Conservation (phyloP, 805 yeast species). For the Metschnikowia peoriensis region DNA sequence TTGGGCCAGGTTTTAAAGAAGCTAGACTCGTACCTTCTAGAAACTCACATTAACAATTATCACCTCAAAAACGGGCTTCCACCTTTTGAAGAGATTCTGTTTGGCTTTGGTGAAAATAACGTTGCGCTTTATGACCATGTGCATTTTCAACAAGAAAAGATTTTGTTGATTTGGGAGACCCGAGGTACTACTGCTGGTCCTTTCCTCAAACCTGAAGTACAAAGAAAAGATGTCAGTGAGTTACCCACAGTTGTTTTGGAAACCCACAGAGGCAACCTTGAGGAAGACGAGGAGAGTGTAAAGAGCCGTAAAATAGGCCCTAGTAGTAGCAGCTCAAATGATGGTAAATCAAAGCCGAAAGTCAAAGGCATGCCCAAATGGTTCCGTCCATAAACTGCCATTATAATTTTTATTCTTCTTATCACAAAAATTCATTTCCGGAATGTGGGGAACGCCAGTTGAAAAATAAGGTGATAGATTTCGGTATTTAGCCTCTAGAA, state of each 20-base stretch:
- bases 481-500: too few relatives aligned
- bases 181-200: constrained; percentile 23
- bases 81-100: constrained; percentile 31
- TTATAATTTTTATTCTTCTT: too few relatives aligned
- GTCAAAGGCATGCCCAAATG: constrained; percentile 18
- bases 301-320: background rate
- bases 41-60: constrained; percentile 29
- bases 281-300: constrained; percentile 22
- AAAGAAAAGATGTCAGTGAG: constrained; percentile 25
- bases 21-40: constrained; percentile 32
- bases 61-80: constrained; percentile 36
- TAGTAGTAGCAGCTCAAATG: background rate
- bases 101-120: constrained; percentile 30
- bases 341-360: constrained; percentile 2
- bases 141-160: constrained; percentile 30
- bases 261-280: constrained; percentile 29
- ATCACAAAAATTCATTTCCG: background rate
- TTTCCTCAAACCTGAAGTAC: constrained; percentile 21
- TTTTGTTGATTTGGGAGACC: constrained; percentile 38
- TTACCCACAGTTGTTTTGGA: constrained; percentile 40
- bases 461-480: too few relatives aligned
- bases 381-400: constrained; percentile 11
- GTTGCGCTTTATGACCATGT: constrained; percentile 25
- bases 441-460: too few relatives aligned
- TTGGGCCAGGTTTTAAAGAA: constrained; percentile 38